A percentile compares a stretch with the other conserved stretches of the same genome.
These are phyloP conservation scores for Euphrasia confusa DNA, from an alignment of 257 asterid species.

Conservation along the genomic window DNA sequence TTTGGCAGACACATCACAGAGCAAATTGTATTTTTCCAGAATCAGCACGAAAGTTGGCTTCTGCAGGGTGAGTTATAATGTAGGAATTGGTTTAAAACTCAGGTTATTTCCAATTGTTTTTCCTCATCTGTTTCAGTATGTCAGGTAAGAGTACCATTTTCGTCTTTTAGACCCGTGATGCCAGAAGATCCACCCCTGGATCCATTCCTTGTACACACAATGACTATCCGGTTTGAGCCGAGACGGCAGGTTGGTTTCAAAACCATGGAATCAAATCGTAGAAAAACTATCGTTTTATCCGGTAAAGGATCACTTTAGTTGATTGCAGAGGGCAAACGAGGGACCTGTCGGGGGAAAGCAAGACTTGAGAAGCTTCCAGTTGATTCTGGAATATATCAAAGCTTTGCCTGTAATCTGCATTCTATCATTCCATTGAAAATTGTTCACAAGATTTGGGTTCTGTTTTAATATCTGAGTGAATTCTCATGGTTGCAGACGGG, in stretches of 20 bases:
- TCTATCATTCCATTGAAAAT: background rate
- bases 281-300: background rate
- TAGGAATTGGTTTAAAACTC: slow-evolving; percentile 13
- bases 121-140: background rate
- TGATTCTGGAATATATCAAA: slow-evolving; percentile 85
- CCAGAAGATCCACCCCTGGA: slow-evolving; percentile 93
- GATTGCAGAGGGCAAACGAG: slow-evolving; percentile 60
- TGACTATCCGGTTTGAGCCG: slow-evolving; percentile 92
- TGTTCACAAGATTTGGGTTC: background rate
- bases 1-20: slow-evolving; percentile 61
- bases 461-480: slow-evolving; percentile 13
- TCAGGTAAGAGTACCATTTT: slow-evolving; percentile 96
- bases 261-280: background rate
- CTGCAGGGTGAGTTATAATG: slow-evolving; percentile 73
- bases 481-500: slow-evolving; percentile 68
- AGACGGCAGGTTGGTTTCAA: slow-evolving; percentile 70
- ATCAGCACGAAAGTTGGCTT: slow-evolving; percentile 90
- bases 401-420: slow-evolving; percentile 80
- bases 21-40: slow-evolving; percentile 80
- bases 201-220: slow-evolving; percentile 91
- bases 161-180: slow-evolving; percentile 78
- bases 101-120: background rate
- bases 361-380: slow-evolving; percentile 91
- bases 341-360: slow-evolving; percentile 55
- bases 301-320: background rate